phyloP scores from a whole-genome alignment of 805 yeast species.

The Yarrowia sp. region DNA sequence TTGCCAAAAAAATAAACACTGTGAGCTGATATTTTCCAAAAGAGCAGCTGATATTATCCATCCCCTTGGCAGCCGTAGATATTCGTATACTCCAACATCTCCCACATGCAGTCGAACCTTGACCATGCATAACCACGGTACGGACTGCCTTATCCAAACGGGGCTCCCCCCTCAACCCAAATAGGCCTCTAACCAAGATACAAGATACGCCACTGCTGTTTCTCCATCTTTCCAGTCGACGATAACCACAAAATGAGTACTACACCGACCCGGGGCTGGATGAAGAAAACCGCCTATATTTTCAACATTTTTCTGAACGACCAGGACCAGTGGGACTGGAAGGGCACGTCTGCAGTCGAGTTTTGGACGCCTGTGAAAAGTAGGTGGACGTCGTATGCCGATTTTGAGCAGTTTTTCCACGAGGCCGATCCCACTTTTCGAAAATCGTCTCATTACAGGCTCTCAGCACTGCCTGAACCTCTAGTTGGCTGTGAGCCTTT shows the following conservation, averaged over 20 bases:
- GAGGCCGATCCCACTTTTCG: background rate
- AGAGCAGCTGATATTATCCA: too few species aligned
- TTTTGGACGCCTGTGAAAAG: background rate
- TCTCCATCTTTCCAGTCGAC: background rate
- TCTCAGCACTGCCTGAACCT: background rate
- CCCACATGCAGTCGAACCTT: too few species aligned
- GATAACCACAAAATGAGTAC: background rate
- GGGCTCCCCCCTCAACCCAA: background rate
- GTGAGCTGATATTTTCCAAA: too few species aligned
- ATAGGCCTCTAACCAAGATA: background rate
- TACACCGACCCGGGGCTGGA: background rate
- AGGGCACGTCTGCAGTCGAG: background rate
- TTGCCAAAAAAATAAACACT: too few species aligned
- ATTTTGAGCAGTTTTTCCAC: background rate
- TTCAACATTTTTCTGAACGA: background rate
- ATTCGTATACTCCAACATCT: too few species aligned
- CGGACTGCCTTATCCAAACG: background rate
- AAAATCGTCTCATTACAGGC: background rate
- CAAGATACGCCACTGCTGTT: background rate
- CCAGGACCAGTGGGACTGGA: slow-evolving; percentile 11
- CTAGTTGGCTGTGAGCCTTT: slow-evolving; percentile 5
- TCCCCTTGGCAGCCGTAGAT: too few species aligned
- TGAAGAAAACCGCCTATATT: slow-evolving; percentile 5
- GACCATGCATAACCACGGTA: background rate
- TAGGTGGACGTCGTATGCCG: background rate